Conservation (phyloP, 2,329 filamentous ascomycete genomes). For the Pseudonectria foliicola region DNA sequence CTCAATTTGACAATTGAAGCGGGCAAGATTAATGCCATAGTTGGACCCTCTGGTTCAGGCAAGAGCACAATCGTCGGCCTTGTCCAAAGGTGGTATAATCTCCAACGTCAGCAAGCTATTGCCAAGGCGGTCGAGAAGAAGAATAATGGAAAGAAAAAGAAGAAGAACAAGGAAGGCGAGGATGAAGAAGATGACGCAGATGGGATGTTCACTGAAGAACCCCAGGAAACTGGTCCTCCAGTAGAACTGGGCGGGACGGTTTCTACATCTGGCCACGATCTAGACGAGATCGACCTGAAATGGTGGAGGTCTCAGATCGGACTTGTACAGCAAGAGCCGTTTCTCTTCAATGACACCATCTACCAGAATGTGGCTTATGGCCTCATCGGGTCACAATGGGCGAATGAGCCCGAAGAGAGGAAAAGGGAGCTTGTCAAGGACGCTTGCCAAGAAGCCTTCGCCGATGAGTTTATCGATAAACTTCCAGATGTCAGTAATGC, state of each 20-base stretch:
- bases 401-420: slow-evolving; percentile 44
- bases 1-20: slow-evolving; percentile 52
- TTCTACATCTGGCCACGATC: slow-evolving; percentile 42
- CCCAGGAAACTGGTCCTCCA: slow-evolving; percentile 33
- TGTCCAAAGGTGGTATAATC: slow-evolving; percentile 64
- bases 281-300: slow-evolving; percentile 54
- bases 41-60: slow-evolving; percentile 65
- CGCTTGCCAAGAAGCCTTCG: slow-evolving; percentile 61
- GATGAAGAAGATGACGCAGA: slow-evolving; percentile 20
- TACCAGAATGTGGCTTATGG: slow-evolving; percentile 56
- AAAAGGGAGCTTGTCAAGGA: slow-evolving; percentile 54
- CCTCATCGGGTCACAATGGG: slow-evolving; percentile 44
- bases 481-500: slow-evolving; percentile 43
- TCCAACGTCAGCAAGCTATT: slow-evolving; percentile 46
- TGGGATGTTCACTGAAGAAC: slow-evolving; percentile 17
- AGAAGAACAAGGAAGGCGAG: slow-evolving; percentile 29
- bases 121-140: slow-evolving; percentile 43
- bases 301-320: slow-evolving; percentile 58
- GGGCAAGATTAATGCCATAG: slow-evolving; percentile 65
- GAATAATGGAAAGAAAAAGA: slow-evolving; percentile 35
- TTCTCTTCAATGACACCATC: slow-evolving; percentile 60
- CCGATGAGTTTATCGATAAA: slow-evolving; percentile 60
- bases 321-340: slow-evolving; percentile 61
- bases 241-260: slow-evolving; percentile 42
- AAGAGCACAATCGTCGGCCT: slow-evolving; percentile 70